phyloP scores from a whole-genome alignment of 176 grass and related monocot species.

The Ampelocalamus luodianensis region DNA sequence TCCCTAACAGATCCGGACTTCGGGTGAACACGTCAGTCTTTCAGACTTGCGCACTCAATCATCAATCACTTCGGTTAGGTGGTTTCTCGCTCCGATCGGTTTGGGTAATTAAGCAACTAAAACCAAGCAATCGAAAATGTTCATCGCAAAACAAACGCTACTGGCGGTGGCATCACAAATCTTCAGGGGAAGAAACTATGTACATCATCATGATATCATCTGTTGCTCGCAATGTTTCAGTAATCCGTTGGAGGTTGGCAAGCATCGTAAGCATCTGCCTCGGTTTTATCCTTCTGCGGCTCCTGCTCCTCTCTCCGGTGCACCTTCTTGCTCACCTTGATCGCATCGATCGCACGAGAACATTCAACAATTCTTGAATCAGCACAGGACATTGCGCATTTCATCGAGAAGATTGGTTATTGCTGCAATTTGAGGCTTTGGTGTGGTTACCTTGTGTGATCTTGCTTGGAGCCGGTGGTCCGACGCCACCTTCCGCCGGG shows the following conservation, averaged over 20 bases:
- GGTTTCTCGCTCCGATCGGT: not conserved
- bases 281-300: conserved; percentile 32
- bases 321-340: conserved; percentile 83
- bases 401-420: not conserved
- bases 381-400: not conserved
- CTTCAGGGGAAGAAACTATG: conserved; percentile 16
- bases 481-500: conserved; percentile 54
- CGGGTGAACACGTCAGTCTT: not conserved
- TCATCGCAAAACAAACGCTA: not conserved
- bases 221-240: conserved; percentile 2
- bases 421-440: not conserved
- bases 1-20: not conserved
- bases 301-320: conserved; percentile 50
- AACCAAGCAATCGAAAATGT: not conserved
- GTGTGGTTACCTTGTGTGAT: conserved; percentile 67
- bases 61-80: not conserved
- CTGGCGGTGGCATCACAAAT: not conserved
- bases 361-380: not conserved
- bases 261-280: conserved; percentile 40
- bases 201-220: not conserved
- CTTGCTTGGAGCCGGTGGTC: conserved; percentile 53
- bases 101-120: not conserved
- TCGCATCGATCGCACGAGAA: conserved; percentile 26
- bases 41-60: not conserved
- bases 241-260: conserved; percentile 64